Evolutionary conservation across 306 rosid species (phyloP).

Genomic region (Quercus mongolica): DNA sequence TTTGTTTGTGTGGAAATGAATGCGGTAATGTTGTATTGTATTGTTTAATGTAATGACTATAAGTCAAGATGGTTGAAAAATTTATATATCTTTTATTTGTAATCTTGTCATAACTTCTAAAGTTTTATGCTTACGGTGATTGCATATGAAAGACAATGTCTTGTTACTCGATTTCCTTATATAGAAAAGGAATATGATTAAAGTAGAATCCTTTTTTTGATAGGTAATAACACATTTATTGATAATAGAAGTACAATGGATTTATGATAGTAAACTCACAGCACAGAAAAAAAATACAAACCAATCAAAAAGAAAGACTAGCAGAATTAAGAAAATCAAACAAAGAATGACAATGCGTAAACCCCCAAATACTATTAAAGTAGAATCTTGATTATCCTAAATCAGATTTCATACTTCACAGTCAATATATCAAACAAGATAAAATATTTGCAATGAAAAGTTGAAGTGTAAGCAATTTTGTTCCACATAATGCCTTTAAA

Average conservation of each 20-base stretch:
- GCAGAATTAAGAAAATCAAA: no score
- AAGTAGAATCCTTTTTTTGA: background rate
- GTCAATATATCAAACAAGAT: background rate
- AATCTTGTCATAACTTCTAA: background rate
- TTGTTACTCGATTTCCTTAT: background rate
- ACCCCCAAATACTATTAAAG: background rate
- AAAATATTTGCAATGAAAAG: background rate
- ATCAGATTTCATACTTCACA: no score
- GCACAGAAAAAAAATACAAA: no score
- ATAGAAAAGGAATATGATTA: background rate
- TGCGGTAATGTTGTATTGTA: background rate
- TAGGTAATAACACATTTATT: no score
- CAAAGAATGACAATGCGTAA: no score
- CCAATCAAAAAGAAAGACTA: no score
- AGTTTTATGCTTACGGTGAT: background rate
- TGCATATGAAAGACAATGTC: background rate
- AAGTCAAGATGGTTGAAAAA: background rate
- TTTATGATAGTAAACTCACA: no score
- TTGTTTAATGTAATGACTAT: background rate
- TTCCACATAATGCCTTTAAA: background rate
- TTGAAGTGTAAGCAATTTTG: background rate
- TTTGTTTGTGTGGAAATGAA: constrained; percentile 10
- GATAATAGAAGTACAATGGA: no score
- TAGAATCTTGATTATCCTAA: background rate
- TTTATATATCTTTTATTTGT: constrained; percentile 7